These are phyloP conservation scores for Pyronema omphalodes DNA, from an alignment of 495 filamentous ascomycete species.

Conservation along the genomic window DNA sequence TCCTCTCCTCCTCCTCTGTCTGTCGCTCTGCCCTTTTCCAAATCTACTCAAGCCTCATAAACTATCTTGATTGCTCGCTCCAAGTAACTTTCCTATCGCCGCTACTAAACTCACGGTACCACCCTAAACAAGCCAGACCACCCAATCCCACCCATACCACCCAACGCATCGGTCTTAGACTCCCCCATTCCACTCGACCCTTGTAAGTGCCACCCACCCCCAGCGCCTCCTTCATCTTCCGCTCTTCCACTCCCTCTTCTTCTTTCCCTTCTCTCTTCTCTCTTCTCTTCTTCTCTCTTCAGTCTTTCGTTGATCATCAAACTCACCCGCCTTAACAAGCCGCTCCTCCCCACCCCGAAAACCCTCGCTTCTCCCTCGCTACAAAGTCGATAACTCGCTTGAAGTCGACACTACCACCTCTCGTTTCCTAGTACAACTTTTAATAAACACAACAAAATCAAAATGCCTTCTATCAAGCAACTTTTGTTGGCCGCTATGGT, in stretches of 20 bases:
- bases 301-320: conserved; percentile 31
- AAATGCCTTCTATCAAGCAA: conserved; percentile 53
- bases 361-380: not conserved
- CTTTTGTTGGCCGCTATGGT: conserved; percentile 60
- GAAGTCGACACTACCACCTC: conserved; percentile 4
- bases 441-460: conserved; percentile 18
- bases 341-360: conserved; percentile 7
- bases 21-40: conserved; percentile 19
- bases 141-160: not conserved
- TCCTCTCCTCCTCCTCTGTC: conserved; percentile 21
- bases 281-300: conserved; percentile 28
- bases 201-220: not conserved
- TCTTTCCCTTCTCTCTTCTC: conserved; percentile 24
- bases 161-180: not conserved
- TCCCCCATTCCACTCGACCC: too few relatives aligned
- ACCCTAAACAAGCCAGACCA: not conserved
- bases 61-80: not conserved
- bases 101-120: not conserved
- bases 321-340: conserved; percentile 8
- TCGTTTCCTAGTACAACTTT: conserved; percentile 21
- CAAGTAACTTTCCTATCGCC: not conserved
- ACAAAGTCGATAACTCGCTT: not conserved
- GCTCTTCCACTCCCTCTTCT: conserved; percentile 8
- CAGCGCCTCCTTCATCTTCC: conserved; percentile 20
- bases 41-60: not conserved